Evolutionary conservation across 352 stramenopile species (phyloP), one percentile per base, ranked within the genome.

Genomic region (Globisporangium nagaii): DNA sequence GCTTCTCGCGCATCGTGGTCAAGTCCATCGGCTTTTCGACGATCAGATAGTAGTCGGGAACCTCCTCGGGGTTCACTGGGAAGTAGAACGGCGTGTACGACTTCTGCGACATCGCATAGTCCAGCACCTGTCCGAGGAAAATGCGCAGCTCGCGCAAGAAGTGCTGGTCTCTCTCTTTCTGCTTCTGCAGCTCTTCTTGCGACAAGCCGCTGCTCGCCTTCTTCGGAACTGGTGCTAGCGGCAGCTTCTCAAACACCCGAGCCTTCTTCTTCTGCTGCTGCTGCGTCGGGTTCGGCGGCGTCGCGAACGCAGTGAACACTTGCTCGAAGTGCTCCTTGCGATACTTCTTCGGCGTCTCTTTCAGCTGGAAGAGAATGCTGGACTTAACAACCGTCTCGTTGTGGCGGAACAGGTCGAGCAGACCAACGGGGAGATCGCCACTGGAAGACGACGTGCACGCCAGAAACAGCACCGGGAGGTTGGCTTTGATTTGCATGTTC

Each of bases 11-110:
- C 75, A 97, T 97, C 17, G 71, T 86, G 37, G 72, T 87, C 39
- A 97, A 56, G 59, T 94, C 85, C 84, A 97, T 97, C 13, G 88
- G 88, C 4, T 71, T 45, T 52, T 84, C 82, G 46, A 97, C 86
- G 53, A 97, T 91, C 40, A 90, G 40, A 49, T 96, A 93, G 58
- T 97, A 97, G 36, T 95, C 86, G 3, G 86, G 87, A 4, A 96
- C 88, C 20, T 73, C 78, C 25, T 79, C 66, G 12, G 68, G 65
- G 36, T 96, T 82, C 42, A 96, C 84, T 0, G 84, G 81, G 20
- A 68, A 68, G 44, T 84, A 71, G 45, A 95, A 95, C 17, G 78
- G 79, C 1, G 66, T 63, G 64, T 90, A 93, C 10, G 60, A 36
- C 42, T 75, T 84, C 52, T 91, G 73, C 3, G 70, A 73, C n/a